Evolutionary conservation across 768 basidiomycete genomes (phyloP).

Genomic region (Mycena leptocephala): DNA sequence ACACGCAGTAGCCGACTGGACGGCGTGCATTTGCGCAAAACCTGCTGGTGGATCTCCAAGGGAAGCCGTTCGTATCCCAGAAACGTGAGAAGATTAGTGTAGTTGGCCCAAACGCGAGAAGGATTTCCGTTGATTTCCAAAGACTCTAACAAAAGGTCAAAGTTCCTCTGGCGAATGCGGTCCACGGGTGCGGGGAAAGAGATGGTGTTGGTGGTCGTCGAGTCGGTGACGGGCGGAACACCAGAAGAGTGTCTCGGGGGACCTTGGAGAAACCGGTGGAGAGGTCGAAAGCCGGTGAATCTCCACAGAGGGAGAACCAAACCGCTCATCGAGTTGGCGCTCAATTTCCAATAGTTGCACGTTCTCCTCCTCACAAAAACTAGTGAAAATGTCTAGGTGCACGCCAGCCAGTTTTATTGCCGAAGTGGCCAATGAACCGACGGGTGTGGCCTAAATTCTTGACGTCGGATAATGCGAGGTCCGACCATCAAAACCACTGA

Average conservation of each 20-base stretch:
- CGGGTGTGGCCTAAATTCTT: too few relatives aligned
- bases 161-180: constrained; percentile 33
- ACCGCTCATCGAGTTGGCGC: constrained; percentile 1
- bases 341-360: constrained; percentile 15
- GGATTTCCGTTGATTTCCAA: constrained; percentile 51
- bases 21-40: constrained; percentile 78
- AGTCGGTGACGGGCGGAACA: neutral
- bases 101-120: constrained; percentile 76
- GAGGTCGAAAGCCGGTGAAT: constrained; percentile 18
- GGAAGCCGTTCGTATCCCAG: constrained; percentile 69
- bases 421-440: too few relatives aligned
- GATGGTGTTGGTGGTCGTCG: neutral
- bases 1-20: constrained; percentile 62
- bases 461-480: too few relatives aligned
- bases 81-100: constrained; percentile 69
- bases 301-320: constrained; percentile 20
- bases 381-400: too few relatives aligned
- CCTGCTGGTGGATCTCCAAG: constrained; percentile 76
- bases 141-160: constrained; percentile 32
- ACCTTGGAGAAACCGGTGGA: constrained; percentile 15
- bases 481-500: too few relatives aligned
- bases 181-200: constrained; percentile 23
- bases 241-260: constrained; percentile 24
- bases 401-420: too few relatives aligned
- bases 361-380: too few relatives aligned